A percentile compares a stretch with the other conserved stretches of the same genome.
phyloP scores from a whole-genome alignment of 1,284 basidiomycete genomes.

The Ceratobasidium sp. region DNA sequence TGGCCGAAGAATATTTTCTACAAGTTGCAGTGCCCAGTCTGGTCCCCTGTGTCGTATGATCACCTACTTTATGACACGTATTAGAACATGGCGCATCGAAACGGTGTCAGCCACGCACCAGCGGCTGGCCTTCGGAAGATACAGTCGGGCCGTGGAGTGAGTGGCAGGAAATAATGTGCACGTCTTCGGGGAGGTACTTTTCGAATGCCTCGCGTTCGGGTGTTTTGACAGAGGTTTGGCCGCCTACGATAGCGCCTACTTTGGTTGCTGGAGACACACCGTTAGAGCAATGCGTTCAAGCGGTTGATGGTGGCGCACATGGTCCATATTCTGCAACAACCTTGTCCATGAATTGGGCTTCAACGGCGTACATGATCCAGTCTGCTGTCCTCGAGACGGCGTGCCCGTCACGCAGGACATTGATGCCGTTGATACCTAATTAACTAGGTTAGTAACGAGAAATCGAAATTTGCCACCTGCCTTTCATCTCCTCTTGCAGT shows the following conservation, averaged over 20 bases:
- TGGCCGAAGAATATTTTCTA: slow-evolving; percentile 86
- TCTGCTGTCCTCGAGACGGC: slow-evolving; percentile 86
- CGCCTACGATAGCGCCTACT: slow-evolving; percentile 89
- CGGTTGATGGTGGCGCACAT: slow-evolving; percentile 64
- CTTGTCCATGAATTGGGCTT: slow-evolving; percentile 86
- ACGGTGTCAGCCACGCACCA: slow-evolving; percentile 65
- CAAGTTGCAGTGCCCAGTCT: slow-evolving; percentile 76
- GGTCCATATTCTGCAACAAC: slow-evolving; percentile 93
- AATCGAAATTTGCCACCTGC: slow-evolving; percentile 57
- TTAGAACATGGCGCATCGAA: background rate
- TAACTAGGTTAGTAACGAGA: slow-evolving; percentile 41
- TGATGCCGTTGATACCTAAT: slow-evolving; percentile 67
- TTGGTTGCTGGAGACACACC: slow-evolving; percentile 78
- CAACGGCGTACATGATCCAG: slow-evolving; percentile 93
- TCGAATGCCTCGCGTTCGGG: slow-evolving; percentile 95
- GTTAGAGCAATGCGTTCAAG: too few relatives aligned
- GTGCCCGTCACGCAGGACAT: slow-evolving; percentile 81
- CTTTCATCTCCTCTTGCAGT: slow-evolving; percentile 70
- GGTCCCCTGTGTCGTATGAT: slow-evolving; percentile 90
- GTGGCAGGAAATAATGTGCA: slow-evolving; percentile 92
- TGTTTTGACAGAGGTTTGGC: slow-evolving; percentile 97
- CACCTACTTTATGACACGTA: slow-evolving; percentile 63
- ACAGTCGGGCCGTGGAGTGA: slow-evolving; percentile 95
- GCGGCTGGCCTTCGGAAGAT: slow-evolving; percentile 88
- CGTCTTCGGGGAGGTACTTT: slow-evolving; percentile 84